Evolutionary conservation across 345 rosid genomes (phyloP).

Genomic region (Citrus unshiu): DNA sequence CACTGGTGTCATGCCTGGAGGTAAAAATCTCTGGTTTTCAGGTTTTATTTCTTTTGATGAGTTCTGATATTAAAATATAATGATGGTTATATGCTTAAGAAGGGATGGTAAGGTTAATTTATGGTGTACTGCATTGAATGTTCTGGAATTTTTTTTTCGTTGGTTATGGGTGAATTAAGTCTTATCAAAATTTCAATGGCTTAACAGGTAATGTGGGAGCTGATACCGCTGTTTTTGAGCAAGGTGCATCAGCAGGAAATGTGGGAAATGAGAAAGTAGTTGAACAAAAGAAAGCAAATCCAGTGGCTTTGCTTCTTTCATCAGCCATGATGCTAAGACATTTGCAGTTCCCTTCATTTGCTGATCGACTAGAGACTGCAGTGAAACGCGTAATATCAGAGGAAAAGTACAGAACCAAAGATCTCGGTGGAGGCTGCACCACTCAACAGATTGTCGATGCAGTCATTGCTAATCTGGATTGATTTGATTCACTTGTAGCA

Average conservation of each 20-base stretch:
- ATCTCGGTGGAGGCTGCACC: slow-evolving; percentile 73
- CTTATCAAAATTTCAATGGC: neutral
- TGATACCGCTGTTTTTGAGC: slow-evolving; percentile 88
- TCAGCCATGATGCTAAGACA: slow-evolving; percentile 98
- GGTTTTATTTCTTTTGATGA: neutral
- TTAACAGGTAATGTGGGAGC: slow-evolving; percentile 90
- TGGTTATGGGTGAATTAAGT: neutral
- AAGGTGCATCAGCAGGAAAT: slow-evolving; percentile 98
- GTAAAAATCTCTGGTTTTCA: slow-evolving; percentile 30
- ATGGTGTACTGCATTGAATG: neutral
- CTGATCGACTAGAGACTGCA: slow-evolving; percentile 83
- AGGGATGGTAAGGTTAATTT: neutral
- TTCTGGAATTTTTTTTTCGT: neutral
- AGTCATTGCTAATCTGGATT: slow-evolving; percentile 58
- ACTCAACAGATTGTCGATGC: slow-evolving; percentile 85
- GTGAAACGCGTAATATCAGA: slow-evolving; percentile 66
- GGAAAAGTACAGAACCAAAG: slow-evolving; percentile 69
- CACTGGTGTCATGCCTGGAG: slow-evolving; percentile 99
- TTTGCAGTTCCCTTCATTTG: slow-evolving; percentile 90
- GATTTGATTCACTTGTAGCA: slow-evolving; percentile 23
- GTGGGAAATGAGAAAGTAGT: slow-evolving; percentile 73
- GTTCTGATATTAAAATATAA: neutral
- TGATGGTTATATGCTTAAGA: neutral
- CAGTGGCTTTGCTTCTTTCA: slow-evolving; percentile 89
- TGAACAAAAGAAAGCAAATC: slow-evolving; percentile 72